Conservation (phyloP, 208 protist genomes). For the Leishmania aethiopica region DNA sequence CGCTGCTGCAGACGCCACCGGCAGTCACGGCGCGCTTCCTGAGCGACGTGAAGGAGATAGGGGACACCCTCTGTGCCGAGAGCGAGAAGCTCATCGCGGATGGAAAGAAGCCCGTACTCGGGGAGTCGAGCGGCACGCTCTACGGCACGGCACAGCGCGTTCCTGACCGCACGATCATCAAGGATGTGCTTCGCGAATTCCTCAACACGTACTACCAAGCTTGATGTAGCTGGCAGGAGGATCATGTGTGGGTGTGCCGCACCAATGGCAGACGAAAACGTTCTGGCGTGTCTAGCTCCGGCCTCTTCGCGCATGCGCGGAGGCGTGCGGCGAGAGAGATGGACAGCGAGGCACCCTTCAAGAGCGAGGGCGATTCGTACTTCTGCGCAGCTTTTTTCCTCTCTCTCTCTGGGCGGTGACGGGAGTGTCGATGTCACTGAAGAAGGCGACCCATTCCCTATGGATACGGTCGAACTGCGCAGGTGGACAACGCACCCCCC, state of each 20-base stretch:
- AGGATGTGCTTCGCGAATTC: slow-evolving; percentile 85
- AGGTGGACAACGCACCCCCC: background rate
- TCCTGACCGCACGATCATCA: slow-evolving; percentile 90
- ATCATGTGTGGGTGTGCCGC: background rate
- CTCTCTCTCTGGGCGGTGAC: background rate
- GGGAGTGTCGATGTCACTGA: background rate
- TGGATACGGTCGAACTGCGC: background rate
- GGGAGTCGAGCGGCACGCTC: slow-evolving; percentile 70
- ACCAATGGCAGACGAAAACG: background rate
- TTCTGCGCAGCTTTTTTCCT: background rate
- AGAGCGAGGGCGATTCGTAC: background rate
- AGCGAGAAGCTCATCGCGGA: slow-evolving; percentile 35
- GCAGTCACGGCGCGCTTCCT: slow-evolving; percentile 82
- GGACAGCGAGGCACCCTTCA: background rate
- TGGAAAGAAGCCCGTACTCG: slow-evolving; percentile 37
- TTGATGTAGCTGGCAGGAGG: slow-evolving; percentile 7
- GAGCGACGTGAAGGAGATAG: slow-evolving; percentile 62
- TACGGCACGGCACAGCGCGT: slow-evolving; percentile 94
- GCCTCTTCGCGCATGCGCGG: background rate
- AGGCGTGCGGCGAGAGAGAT: background rate
- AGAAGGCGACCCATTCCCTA: background rate
- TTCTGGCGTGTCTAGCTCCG: too few species aligned
- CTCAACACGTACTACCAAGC: slow-evolving; percentile 83
- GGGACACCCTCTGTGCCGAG: slow-evolving; percentile 45
- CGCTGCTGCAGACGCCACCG: slow-evolving; percentile 80